Evolutionary conservation across 2,329 filamentous ascomycete genomes (phyloP).

Genomic region (Paecilomyces fulvus): DNA sequence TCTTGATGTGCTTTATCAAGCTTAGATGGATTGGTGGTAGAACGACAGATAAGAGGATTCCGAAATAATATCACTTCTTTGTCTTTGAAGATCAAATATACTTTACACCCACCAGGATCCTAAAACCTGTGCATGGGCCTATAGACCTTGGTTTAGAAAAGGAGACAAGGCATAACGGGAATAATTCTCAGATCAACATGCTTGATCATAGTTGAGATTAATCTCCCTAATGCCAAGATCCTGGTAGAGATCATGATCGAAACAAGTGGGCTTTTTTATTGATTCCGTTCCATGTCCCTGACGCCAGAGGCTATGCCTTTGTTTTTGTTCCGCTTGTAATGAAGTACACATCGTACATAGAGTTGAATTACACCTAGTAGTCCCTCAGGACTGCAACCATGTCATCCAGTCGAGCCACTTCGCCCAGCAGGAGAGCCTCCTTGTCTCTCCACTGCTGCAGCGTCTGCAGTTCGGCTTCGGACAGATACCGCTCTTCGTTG

Average conservation of each 20-base stretch:
- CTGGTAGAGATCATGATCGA: neutral
- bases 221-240: no score
- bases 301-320: neutral
- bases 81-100: no score
- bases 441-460: conserved; percentile 55
- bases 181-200: no score
- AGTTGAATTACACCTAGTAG: conserved; percentile 41
- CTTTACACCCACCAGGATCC: no score
- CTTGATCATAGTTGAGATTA: neutral
- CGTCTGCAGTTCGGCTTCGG: conserved; percentile 61
- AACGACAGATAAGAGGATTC: no score
- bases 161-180: no score
- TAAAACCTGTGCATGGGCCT: no score
- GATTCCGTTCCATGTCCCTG: neutral
- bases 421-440: conserved; percentile 65
- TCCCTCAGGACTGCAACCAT: conserved; percentile 77
- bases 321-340: neutral
- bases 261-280: neutral
- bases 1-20: no score
- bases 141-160: no score
- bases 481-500: conserved; percentile 72
- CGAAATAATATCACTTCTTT: no score
- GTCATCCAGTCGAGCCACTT: conserved; percentile 75
- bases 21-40: no score
- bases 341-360: neutral